Evolutionary conservation across 495 filamentous ascomycete species (phyloP).

Genomic region (Talaromyces borbonicus): DNA sequence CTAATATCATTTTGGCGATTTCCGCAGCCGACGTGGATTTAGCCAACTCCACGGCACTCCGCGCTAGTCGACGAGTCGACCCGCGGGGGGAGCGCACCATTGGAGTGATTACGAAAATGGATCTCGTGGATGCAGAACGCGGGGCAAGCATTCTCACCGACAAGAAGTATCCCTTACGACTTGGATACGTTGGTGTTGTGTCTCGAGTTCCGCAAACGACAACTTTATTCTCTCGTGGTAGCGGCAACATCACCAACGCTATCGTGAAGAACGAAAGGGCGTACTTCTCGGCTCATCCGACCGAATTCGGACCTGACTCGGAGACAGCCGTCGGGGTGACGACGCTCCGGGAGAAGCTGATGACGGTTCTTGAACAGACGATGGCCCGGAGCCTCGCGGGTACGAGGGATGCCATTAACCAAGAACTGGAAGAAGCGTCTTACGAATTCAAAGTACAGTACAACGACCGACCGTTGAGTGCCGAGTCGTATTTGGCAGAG

Average conservation of each 20-base stretch:
- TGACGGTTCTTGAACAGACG: conserved; percentile 93
- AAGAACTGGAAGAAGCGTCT: conserved; percentile 92
- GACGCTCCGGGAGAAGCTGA: conserved; percentile 85
- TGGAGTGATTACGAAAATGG: conserved; percentile 98
- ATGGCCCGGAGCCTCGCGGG: conserved; percentile 85
- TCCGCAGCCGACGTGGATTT: conserved; percentile 96
- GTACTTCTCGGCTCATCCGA: conserved; percentile 76
- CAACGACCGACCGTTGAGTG: conserved; percentile 88
- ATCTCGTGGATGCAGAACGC: conserved; percentile 78
- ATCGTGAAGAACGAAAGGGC: conserved; percentile 83
- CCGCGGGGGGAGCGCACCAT: conserved; percentile 93
- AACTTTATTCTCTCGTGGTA: conserved; percentile 78
- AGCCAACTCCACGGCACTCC: conserved; percentile 87
- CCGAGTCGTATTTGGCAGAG: conserved; percentile 92
- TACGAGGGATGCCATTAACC: conserved; percentile 83
- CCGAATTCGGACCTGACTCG: conserved; percentile 65
- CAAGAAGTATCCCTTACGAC: conserved; percentile 83
- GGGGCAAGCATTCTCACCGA: conserved; percentile 72
- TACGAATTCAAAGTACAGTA: conserved; percentile 99
- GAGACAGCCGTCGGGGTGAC: conserved; percentile 69
- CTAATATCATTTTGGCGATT: conserved; percentile 94
- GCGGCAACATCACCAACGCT: conserved; percentile 65
- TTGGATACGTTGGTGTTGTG: conserved; percentile 97
- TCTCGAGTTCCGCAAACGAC: conserved; percentile 64
- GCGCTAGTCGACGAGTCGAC: conserved; percentile 85